Conservation (phyloP, 495 filamentous ascomycete genomes). For the Trichocladium antarcticum region DNA sequence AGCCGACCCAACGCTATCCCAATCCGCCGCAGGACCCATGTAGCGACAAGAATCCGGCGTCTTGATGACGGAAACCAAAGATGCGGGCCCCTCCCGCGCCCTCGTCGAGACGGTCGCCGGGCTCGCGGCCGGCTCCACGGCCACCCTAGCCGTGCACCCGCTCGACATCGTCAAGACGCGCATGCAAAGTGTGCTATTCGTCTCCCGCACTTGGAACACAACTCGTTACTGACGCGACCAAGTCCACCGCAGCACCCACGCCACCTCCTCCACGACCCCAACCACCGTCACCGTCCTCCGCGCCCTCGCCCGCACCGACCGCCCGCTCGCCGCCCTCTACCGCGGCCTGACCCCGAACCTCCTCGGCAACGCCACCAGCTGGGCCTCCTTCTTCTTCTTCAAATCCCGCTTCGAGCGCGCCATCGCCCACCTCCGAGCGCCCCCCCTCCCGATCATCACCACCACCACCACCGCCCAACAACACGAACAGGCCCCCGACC, state of each 20-base stretch:
- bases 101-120: conserved; percentile 83
- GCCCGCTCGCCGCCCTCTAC: conserved; percentile 59
- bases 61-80: conserved; percentile 33
- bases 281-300: conserved; percentile 38
- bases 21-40: conserved; percentile 9
- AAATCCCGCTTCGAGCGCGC: conserved; percentile 38
- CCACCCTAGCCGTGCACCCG: conserved; percentile 74
- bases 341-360: conserved; percentile 83
- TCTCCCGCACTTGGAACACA: neutral
- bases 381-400: conserved; percentile 83
- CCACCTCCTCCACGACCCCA: conserved; percentile 21
- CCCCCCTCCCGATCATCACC: neutral
- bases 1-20: neutral
- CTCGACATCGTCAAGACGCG: conserved; percentile 93
- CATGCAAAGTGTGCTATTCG: conserved; percentile 60
- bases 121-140: conserved; percentile 74
- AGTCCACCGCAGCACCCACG: conserved; percentile 30
- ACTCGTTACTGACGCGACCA: neutral
- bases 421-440: conserved; percentile 18
- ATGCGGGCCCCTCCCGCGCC: conserved; percentile 54
- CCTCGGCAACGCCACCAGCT: conserved; percentile 78
- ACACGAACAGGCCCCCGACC: neutral
- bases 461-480: neutral
- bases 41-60: conserved; percentile 11
- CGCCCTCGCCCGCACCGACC: conserved; percentile 29